Conservation (phyloP, 208 protist species). For the Angomonas deanei region DNA sequence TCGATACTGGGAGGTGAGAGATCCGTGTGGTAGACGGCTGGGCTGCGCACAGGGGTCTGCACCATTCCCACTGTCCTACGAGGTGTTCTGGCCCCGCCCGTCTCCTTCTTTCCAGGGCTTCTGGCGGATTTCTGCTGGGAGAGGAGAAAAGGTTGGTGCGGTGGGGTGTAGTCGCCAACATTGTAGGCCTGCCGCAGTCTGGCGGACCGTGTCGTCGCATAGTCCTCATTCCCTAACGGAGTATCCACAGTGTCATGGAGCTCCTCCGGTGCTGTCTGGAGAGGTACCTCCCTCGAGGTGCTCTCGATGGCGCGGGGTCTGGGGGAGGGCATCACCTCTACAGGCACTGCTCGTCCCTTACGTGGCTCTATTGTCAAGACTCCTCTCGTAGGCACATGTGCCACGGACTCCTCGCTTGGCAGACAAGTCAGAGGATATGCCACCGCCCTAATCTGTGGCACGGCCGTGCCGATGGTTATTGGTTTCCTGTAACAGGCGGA, state of each 20-base stretch:
- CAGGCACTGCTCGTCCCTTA: background rate
- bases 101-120: no score
- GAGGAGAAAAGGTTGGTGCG: background rate
- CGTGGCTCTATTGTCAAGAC: background rate
- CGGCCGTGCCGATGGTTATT: background rate
- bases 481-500: background rate
- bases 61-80: no score
- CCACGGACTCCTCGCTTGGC: slow-evolving; percentile 23
- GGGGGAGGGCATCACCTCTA: background rate
- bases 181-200: background rate
- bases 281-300: background rate
- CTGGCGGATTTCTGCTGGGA: background rate
- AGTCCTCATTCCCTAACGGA: no score
- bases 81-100: no score
- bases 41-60: no score
- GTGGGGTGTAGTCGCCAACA: background rate
- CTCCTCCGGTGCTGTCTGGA: background rate
- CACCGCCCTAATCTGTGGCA: slow-evolving; percentile 20
- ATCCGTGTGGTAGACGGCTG: no score
- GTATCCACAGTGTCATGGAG: background rate
- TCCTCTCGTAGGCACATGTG: slow-evolving; percentile 14
- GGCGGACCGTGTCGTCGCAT: background rate
- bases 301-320: background rate
- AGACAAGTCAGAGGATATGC: slow-evolving; percentile 29
- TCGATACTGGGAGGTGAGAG: no score